phyloP scores from a whole-genome alignment of 208 protist species.

The Leishmania martiniquensis region DNA sequence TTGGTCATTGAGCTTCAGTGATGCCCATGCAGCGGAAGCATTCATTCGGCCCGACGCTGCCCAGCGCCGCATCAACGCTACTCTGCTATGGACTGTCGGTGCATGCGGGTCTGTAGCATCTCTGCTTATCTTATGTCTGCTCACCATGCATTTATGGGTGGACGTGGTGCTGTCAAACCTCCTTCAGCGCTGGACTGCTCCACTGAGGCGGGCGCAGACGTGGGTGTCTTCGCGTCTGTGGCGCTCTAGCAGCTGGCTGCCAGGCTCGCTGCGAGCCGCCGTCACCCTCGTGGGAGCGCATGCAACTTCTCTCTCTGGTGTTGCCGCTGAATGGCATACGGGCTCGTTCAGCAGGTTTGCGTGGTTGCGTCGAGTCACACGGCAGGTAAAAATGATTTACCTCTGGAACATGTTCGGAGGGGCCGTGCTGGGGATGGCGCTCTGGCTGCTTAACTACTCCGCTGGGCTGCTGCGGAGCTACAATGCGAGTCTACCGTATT shows the following conservation, averaged over 20 bases:
- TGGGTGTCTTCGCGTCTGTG: constrained; percentile 9
- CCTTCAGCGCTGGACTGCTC: neutral
- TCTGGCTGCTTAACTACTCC: constrained; percentile 24
- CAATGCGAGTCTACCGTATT: constrained; percentile 15
- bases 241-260: neutral
- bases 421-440: constrained; percentile 19
- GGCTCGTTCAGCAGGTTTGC: neutral
- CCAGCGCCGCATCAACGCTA: constrained; percentile 10
- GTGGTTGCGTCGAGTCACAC: constrained; percentile 3
- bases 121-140: constrained; percentile 9
- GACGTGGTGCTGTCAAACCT: constrained; percentile 9
- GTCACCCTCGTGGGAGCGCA: neutral
- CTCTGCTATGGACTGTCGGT: constrained; percentile 11
- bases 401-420: constrained; percentile 24
- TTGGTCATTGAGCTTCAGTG: neutral
- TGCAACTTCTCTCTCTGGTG: neutral
- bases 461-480: constrained; percentile 12
- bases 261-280: neutral
- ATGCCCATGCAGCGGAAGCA: neutral
- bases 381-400: constrained; percentile 23
- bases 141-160: constrained; percentile 26
- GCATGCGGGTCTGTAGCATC: constrained; percentile 4
- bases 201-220: constrained; percentile 1
- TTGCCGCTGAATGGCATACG: neutral
- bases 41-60: neutral